Percentiles rank a stretch among this genome's conserved stretches.
Conservation (phyloP, 805 yeast genomes). For the Metschnikowia shivogae region DNA sequence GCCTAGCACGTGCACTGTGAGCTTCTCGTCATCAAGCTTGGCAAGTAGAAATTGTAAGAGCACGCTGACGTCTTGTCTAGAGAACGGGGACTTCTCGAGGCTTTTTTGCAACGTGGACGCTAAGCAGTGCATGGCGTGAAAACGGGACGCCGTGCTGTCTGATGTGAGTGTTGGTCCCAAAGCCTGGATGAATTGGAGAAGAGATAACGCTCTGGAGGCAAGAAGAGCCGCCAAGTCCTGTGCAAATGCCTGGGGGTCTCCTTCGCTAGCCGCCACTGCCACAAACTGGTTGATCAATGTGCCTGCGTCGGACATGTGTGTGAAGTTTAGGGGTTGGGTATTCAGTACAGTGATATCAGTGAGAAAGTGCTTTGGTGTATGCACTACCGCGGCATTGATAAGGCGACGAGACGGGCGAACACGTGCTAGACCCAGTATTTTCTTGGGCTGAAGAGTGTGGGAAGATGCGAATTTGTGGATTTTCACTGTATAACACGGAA, state of each 20-base stretch:
- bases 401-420: too few relatives aligned
- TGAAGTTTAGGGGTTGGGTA: too few relatives aligned
- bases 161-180: conserved; percentile 64
- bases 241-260: conserved; percentile 19
- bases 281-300: conserved; percentile 36
- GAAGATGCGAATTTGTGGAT: too few relatives aligned
- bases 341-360: too few relatives aligned
- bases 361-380: too few relatives aligned
- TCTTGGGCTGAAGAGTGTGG: too few relatives aligned
- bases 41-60: conserved; percentile 55
- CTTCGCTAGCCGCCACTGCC: conserved; percentile 28
- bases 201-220: conserved; percentile 22
- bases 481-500: too few relatives aligned
- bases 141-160: conserved; percentile 49
- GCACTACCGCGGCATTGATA: too few relatives aligned
- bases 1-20: conserved; percentile 47
- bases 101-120: conserved; percentile 30
- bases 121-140: conserved; percentile 43
- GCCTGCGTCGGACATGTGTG: conserved; percentile 18
- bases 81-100: conserved; percentile 21
- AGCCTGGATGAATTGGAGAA: conserved; percentile 51
- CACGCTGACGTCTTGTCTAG: conserved; percentile 47
- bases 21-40: conserved; percentile 62
- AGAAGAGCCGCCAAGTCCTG: conserved; percentile 23
- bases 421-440: too few relatives aligned